Evolutionary conservation across 306 rosid species (phyloP).

Genomic region (Vigna angularis): DNA sequence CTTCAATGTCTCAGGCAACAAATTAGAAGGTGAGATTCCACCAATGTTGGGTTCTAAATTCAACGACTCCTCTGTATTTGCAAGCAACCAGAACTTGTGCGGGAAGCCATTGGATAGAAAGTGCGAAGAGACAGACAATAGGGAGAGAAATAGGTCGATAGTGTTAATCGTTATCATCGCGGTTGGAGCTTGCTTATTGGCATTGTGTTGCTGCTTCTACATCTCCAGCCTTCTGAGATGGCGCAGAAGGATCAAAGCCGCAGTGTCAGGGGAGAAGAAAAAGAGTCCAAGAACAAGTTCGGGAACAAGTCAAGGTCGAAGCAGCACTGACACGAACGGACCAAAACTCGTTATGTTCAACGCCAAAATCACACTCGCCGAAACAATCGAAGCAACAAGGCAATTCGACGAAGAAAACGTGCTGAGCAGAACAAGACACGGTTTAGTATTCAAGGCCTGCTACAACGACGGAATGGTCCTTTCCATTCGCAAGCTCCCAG

Average conservation of each 20-base stretch:
- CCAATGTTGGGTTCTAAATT: constrained; percentile 3
- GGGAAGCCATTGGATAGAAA: constrained; percentile 13
- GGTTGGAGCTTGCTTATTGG: constrained; percentile 5
- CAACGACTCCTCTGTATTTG: constrained; percentile 6
- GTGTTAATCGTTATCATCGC: constrained; percentile 4
- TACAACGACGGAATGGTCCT: constrained; percentile 24
- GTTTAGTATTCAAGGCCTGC: constrained; percentile 16
- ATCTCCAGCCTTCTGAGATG: constrained; percentile 10
- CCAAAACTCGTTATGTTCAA: constrained; percentile 25
- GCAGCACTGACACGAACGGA: constrained; percentile 9
- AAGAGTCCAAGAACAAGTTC: constrained; percentile 22
- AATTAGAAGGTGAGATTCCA: constrained; percentile 16
- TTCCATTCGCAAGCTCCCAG: constrained; percentile 19
- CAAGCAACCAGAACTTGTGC: constrained; percentile 1
- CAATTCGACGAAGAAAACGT: constrained; percentile 20
- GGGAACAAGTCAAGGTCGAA: constrained; percentile 1
- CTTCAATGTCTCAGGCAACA: constrained; percentile 13
- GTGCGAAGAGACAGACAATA: neutral
- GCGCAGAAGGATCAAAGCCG: constrained; percentile 17
- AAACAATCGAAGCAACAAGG: constrained; percentile 20
- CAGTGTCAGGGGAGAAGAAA: constrained; percentile 16
- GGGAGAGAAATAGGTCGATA: constrained; percentile 9
- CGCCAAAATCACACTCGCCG: constrained; percentile 15
- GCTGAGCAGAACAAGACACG: constrained; percentile 19
- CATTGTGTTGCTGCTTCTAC: constrained; percentile 17